Evolutionary conservation across 1,284 basidiomycete genomes (phyloP), one percentile per base, ranked within the genome.

Genomic region (Psilocybe mexicana): DNA sequence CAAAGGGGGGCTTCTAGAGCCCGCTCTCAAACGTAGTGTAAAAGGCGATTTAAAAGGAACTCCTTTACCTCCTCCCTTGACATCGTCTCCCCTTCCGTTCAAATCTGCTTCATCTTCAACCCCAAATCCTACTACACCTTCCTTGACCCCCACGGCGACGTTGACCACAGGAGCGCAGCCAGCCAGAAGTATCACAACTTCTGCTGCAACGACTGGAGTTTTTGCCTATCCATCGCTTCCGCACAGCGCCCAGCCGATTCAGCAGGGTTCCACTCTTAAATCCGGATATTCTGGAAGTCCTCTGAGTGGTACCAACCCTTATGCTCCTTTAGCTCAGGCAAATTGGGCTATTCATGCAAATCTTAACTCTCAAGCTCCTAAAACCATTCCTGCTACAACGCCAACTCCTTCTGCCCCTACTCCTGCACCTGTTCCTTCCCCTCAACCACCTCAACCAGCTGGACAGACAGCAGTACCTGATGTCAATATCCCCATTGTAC

Each of bases 51-150:
- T 72, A 18, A 84, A 81, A 63, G 79, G 76, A 11, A 74, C 74
- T 2, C 82, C 82, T 11, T 71, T 88, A 42, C 87, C 87, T 33
- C 87, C 87, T 10, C 87, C 85, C 12, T 68, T 90, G 30, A 88
- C 87, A 1, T 83, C 83, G 3, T 74, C 80, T 1, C 87, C 88
- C 0, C 73, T 87, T 36, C 65, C 76, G n/a, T 68, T 77, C 60
- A 77, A 76, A 65, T 65, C 66, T 38, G 49, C 65, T 8, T 46
- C 56, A 7, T 40, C 65, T n/a, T 43, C 68, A n/a, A 57, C 68
- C 10, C 54, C 50, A 36, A 43, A 63, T 42, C 55, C 56, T 53
- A 28, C 61, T 54, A 43, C 63, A 12, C 28, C 60, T 25, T 64
- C 70, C 30, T n/a, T 61, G 4, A 26, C 50, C 28, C 44, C 61